A percentile compares a stretch with the other conserved stretches of the same genome.
These are phyloP conservation scores for Hypoxylon sp. DNA, from an alignment of 2,329 filamentous ascomycete species.

Conservation along the genomic window DNA sequence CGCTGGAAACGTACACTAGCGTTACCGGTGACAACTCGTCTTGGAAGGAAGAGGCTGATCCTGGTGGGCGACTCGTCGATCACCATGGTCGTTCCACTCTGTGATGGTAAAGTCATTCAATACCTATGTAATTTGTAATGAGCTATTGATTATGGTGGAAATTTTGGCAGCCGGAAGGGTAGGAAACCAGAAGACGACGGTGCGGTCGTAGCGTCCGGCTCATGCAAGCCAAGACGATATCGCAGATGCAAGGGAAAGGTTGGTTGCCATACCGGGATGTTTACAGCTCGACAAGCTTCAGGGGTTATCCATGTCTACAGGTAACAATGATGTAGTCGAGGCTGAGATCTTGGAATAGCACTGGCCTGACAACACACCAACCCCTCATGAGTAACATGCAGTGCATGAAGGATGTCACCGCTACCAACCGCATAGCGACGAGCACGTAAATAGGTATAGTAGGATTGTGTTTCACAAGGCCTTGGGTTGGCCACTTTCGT, in stretches of 20 bases:
- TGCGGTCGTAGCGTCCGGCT: constrained; percentile 32
- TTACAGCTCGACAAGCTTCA: constrained; percentile 32
- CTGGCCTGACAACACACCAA: constrained; percentile 43
- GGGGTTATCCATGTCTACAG: constrained; percentile 39
- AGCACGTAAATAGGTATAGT: constrained; percentile 17
- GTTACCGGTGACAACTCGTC: constrained; percentile 29
- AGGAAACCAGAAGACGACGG: constrained; percentile 29
- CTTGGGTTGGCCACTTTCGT: constrained; percentile 12
- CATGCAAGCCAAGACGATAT: constrained; percentile 47
- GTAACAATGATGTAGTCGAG: constrained; percentile 45
- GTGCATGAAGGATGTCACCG: constrained; percentile 31
- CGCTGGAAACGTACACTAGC: constrained; percentile 21
- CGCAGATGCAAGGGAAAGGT: constrained; percentile 42
- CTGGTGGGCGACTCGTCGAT: constrained; percentile 33
- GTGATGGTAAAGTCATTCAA: constrained; percentile 27
- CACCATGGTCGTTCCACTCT: constrained; percentile 24
- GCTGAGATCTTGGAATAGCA: constrained; percentile 40
- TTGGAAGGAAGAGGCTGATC: constrained; percentile 32
- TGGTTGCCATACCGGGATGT: constrained; percentile 36
- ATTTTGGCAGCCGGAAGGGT: constrained; percentile 34
- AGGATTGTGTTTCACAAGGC: constrained; percentile 25
- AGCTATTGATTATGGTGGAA: constrained; percentile 34
- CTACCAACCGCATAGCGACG: constrained; percentile 31
- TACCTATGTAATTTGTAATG: constrained; percentile 26
- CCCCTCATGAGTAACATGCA: constrained; percentile 42